phyloP scores from a whole-genome alignment of 2,329 filamentous ascomycete genomes.

The Phoma herbarum region DNA sequence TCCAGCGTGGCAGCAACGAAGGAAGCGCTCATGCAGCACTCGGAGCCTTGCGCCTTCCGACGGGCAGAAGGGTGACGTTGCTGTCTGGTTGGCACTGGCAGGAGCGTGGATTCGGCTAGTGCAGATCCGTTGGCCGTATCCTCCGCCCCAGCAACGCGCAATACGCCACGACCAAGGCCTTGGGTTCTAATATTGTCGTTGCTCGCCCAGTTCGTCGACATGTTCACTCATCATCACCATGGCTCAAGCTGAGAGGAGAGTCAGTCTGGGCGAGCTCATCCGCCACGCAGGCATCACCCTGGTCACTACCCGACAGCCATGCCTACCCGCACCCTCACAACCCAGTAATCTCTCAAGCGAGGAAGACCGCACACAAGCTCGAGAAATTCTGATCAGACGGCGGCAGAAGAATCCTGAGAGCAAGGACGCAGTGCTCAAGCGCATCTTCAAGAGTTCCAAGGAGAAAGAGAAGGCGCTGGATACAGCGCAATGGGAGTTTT shows the following conservation, averaged over 20 bases:
- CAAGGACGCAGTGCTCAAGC: slow-evolving; percentile 45
- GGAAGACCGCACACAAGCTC: slow-evolving; percentile 43
- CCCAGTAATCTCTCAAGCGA: slow-evolving; percentile 41
- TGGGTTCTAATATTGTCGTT: slow-evolving; percentile 14
- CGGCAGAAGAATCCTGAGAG: slow-evolving; percentile 42
- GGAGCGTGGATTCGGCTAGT: slow-evolving; percentile 14
- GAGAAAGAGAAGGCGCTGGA: slow-evolving; percentile 46
- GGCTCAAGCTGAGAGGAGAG: slow-evolving; percentile 31
- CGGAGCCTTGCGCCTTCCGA: slow-evolving; percentile 12
- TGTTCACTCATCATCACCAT: slow-evolving; percentile 28
- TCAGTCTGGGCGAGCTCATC: slow-evolving; percentile 43
- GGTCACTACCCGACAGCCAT: slow-evolving; percentile 40
- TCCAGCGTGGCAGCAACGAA: not conserved
- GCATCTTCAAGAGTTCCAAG: slow-evolving; percentile 48
- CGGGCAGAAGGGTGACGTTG: slow-evolving; percentile 23
- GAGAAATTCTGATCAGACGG: slow-evolving; percentile 43
- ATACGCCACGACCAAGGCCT: slow-evolving; percentile 12
- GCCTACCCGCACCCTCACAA: slow-evolving; percentile 45
- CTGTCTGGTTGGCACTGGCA: slow-evolving; percentile 12
- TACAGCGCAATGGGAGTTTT: slow-evolving; percentile 38
- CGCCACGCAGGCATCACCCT: slow-evolving; percentile 40
- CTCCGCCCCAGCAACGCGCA: slow-evolving; percentile 17
- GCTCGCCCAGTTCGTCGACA: slow-evolving; percentile 16
- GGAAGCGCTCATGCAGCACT: slow-evolving; percentile 9
- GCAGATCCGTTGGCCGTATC: slow-evolving; percentile 14